These are phyloP conservation scores for Tuber umbilicatum DNA, from an alignment of 495 filamentous ascomycete species.

Conservation along the genomic window DNA sequence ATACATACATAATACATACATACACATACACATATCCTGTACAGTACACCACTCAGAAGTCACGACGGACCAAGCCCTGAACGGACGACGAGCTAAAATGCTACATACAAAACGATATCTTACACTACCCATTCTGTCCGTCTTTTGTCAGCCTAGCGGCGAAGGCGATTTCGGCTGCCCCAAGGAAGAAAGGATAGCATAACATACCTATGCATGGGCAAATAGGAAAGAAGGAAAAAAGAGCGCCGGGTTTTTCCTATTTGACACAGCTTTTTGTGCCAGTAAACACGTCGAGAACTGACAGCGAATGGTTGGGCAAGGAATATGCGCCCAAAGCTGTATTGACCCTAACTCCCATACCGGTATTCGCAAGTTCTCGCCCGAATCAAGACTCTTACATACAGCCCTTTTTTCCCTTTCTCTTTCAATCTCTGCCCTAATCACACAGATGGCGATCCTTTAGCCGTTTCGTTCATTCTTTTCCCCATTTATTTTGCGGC, in stretches of 20 bases:
- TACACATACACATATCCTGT: constrained; percentile 21
- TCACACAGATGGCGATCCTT: not conserved
- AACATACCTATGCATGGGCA: constrained; percentile 27
- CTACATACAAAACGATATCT: constrained; percentile 24
- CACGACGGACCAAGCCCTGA: constrained; percentile 23
- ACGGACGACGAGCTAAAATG: constrained; percentile 18
- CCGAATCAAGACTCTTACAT: constrained; percentile 34
- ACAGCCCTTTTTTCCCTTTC: not conserved
- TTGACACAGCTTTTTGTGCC: constrained; percentile 25
- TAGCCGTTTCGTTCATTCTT: not conserved
- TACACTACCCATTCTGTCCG: not conserved
- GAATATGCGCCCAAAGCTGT: constrained; percentile 29
- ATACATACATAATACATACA: constrained; percentile 35
- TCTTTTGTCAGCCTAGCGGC: not conserved
- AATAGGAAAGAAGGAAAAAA: constrained; percentile 25
- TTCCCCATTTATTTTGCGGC: not conserved
- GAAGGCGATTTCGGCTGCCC: constrained; percentile 30
- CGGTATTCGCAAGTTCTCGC: constrained; percentile 23
- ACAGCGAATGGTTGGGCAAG: constrained; percentile 21
- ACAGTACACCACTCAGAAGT: constrained; percentile 12
- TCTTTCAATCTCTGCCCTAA: not conserved
- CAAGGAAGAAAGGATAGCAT: constrained; percentile 32
- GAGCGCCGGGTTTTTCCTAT: constrained; percentile 19
- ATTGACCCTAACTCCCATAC: constrained; percentile 7
- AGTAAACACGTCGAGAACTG: constrained; percentile 31